phyloP scores from a whole-genome alignment of 495 filamentous ascomycete genomes.

The Talaromyces thailandensis region DNA sequence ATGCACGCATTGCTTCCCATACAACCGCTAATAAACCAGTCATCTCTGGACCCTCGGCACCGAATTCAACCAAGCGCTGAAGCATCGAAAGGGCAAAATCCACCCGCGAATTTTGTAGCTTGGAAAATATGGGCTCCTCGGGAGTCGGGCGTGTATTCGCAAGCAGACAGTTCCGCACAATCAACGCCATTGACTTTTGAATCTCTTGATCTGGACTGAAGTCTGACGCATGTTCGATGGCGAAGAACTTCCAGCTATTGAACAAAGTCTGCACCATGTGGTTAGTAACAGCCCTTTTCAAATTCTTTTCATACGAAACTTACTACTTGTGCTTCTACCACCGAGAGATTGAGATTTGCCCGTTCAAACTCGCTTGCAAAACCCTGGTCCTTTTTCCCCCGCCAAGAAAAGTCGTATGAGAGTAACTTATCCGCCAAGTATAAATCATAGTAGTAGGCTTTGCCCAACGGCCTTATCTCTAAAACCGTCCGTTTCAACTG shows the following conservation, averaged over 20 bases:
- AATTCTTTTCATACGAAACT: constrained; percentile 21
- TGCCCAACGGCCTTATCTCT: constrained; percentile 51
- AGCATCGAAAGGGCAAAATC: constrained; percentile 69
- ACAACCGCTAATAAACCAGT: constrained; percentile 52
- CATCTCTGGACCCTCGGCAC: constrained; percentile 50
- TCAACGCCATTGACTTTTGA: constrained; percentile 55
- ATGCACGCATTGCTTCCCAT: constrained; percentile 58
- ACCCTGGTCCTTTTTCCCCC: constrained; percentile 53
- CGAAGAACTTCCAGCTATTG: constrained; percentile 81
- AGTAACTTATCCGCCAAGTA: constrained; percentile 65
- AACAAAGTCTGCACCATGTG: constrained; percentile 53
- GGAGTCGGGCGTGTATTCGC: constrained; percentile 57
- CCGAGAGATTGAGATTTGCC: constrained; percentile 82
- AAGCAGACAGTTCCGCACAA: constrained; percentile 63
- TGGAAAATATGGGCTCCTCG: constrained; percentile 63
- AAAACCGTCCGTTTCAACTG: constrained; percentile 72
- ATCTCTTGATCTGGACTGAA: constrained; percentile 52
- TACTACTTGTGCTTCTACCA: constrained; percentile 87
- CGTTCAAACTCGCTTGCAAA: constrained; percentile 71
- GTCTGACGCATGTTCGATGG: constrained; percentile 70
- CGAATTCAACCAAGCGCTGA: constrained; percentile 61
- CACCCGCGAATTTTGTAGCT: constrained; percentile 59
- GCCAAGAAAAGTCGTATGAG: constrained; percentile 68
- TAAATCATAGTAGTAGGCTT: constrained; percentile 74
- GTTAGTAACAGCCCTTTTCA: constrained; percentile 17